Evolutionary conservation across 345 rosid species (phyloP).

Genomic region (Hevea brasiliensis): DNA sequence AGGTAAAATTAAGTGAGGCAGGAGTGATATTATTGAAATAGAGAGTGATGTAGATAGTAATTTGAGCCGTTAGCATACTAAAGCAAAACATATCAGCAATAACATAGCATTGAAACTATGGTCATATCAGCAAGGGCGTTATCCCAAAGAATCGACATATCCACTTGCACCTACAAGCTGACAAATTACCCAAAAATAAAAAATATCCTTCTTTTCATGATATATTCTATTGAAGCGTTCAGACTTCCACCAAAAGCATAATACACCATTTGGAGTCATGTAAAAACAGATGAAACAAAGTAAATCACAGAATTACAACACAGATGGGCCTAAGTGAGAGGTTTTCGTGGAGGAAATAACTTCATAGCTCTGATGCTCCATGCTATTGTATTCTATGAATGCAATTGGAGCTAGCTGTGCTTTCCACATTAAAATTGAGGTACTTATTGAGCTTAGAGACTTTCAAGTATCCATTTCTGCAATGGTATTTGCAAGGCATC

Average conservation of each 20-base stretch:
- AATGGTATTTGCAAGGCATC: constrained; percentile 22
- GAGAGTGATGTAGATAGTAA: too few relatives aligned
- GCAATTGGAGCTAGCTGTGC: constrained; percentile 8
- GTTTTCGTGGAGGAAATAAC: constrained; percentile 9
- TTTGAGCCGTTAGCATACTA: too few relatives aligned
- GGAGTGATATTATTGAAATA: too few relatives aligned
- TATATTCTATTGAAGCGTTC: not conserved
- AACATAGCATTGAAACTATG: not conserved
- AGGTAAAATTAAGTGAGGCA: not conserved
- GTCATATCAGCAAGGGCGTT: not conserved
- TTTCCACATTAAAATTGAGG: constrained; percentile 29
- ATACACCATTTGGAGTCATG: constrained; percentile 20
- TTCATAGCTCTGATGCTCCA: constrained; percentile 18
- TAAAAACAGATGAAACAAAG: not conserved
- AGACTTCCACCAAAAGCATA: not conserved
- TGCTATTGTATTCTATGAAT: constrained; percentile 17
- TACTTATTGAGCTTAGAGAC: constrained; percentile 7
- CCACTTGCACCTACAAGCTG: not conserved
- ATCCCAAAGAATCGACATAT: not conserved
- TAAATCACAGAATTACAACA: constrained; percentile 5
- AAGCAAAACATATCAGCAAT: not conserved
- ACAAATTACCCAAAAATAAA: not conserved
- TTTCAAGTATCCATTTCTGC: constrained; percentile 23
- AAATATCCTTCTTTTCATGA: not conserved
- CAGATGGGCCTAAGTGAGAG: not conserved